Conservation (phyloP, 495 filamentous ascomycete species). For the Opeltia flavorubescens region DNA sequence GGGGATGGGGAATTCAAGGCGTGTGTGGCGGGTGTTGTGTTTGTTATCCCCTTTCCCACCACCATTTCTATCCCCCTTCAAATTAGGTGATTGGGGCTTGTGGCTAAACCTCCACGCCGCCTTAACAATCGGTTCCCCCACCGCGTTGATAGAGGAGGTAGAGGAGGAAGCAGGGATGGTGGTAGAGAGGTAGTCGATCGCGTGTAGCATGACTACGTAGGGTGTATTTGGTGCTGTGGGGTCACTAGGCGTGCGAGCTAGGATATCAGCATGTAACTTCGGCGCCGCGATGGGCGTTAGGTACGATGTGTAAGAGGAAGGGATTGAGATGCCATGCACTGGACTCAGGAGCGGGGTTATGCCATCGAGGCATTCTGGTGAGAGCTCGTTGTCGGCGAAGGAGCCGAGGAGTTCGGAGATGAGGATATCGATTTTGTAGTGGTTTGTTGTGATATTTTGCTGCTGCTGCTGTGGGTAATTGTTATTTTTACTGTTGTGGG, state of each 20-base stretch:
- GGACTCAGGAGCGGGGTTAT: constrained; percentile 64
- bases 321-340: constrained; percentile 79
- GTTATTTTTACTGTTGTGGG: constrained; percentile 2
- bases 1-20: constrained; percentile 54
- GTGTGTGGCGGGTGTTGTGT: constrained; percentile 70
- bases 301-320: constrained; percentile 80
- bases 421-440: constrained; percentile 73
- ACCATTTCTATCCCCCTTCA: no score
- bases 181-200: constrained; percentile 62
- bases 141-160: constrained; percentile 6
- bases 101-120: constrained; percentile 19
- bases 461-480: background rate
- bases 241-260: constrained; percentile 43
- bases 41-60: constrained; percentile 56
- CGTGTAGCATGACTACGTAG: constrained; percentile 87
- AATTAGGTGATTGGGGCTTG: no score
- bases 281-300: constrained; percentile 84
- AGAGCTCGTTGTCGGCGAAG: constrained; percentile 83
- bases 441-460: background rate
- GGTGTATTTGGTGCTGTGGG: constrained; percentile 63
- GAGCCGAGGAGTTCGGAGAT: constrained; percentile 89
- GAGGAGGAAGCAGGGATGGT: constrained; percentile 16
- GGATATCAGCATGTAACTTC: constrained; percentile 67
- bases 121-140: constrained; percentile 15
- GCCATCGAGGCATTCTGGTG: constrained; percentile 79